A percentile compares a stretch with the other conserved stretches of the same genome.
phyloP scores from a whole-genome alignment of 495 filamentous ascomycete genomes.

The Choiromyces venosus region DNA sequence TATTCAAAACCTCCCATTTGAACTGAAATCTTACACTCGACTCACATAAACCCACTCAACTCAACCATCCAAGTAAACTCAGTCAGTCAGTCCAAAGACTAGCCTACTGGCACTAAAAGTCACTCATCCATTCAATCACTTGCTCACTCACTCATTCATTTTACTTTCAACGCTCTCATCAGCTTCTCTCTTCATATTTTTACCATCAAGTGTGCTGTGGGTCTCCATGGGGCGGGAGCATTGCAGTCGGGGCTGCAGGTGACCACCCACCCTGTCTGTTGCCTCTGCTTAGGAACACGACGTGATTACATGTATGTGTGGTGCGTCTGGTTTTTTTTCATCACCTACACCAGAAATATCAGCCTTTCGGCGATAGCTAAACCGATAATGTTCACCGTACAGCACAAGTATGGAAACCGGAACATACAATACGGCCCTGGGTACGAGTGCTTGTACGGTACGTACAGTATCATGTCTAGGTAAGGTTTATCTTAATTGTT shows the following conservation, averaged over 20 bases:
- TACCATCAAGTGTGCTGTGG: slow-evolving; percentile 17
- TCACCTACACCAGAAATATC: slow-evolving; percentile 16
- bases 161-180: not conserved
- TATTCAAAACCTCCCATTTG: not conserved
- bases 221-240: slow-evolving; percentile 37
- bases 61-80: slow-evolving; percentile 1
- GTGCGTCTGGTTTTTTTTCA: slow-evolving; percentile 19
- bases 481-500: not conserved
- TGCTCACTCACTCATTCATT: not conserved
- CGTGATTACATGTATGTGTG: slow-evolving; percentile 24
- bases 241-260: slow-evolving; percentile 36
- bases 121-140: not conserved
- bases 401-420: slow-evolving; percentile 11
- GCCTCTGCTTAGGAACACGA: slow-evolving; percentile 6
- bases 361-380: slow-evolving; percentile 6
- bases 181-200: not conserved
- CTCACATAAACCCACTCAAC: not conserved
- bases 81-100: not conserved
- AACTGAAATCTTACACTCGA: not conserved
- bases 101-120: not conserved
- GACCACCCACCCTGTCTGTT: slow-evolving; percentile 16
- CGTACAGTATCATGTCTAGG: not conserved
- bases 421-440: slow-evolving; percentile 21
- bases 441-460: not conserved
- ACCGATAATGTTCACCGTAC: slow-evolving; percentile 20